phyloP scores from a whole-genome alignment of 257 asterid species.

The Nyctanthes arbortristis region DNA sequence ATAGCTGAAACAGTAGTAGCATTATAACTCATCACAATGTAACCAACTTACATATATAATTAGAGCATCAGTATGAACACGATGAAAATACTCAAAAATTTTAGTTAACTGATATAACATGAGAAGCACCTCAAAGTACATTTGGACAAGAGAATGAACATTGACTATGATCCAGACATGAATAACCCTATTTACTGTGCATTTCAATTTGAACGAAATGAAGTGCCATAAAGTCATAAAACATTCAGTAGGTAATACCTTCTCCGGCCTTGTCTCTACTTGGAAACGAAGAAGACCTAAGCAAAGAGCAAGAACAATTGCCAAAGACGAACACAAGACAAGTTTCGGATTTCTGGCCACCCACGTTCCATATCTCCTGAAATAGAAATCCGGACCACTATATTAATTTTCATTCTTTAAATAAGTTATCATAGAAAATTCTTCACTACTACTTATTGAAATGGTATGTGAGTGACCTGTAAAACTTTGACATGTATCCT shows the following conservation, averaged over 20 bases:
- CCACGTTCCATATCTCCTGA: conserved; percentile 98
- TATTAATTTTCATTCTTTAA: conserved; percentile 28
- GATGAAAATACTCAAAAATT: not conserved
- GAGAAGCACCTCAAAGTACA: not conserved
- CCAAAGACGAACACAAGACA: conserved; percentile 80
- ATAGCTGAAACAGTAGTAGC: conserved; percentile 54
- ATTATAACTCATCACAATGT: conserved; percentile 10
- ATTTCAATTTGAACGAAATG: not conserved
- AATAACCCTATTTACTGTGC: not conserved
- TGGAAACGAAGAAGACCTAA: conserved; percentile 86
- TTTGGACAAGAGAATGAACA: conserved; percentile 10
- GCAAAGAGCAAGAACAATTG: conserved; percentile 75
- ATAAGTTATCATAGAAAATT: conserved; percentile 19
- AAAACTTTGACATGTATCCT: conserved; percentile 95
- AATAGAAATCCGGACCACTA: conserved; percentile 27
- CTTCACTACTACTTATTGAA: conserved; percentile 14
- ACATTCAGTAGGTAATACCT: conserved; percentile 45
- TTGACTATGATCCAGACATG: conserved; percentile 10
- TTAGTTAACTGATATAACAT: not conserved
- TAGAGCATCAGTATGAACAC: conserved; percentile 1
- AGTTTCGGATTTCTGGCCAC: conserved; percentile 93
- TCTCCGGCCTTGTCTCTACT: conserved; percentile 97
- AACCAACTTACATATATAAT: conserved; percentile 3
- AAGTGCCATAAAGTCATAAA: not conserved
- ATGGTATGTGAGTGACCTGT: conserved; percentile 54